Conservation (phyloP, 441 rosid species). For the Adansonia rubrostipa region DNA sequence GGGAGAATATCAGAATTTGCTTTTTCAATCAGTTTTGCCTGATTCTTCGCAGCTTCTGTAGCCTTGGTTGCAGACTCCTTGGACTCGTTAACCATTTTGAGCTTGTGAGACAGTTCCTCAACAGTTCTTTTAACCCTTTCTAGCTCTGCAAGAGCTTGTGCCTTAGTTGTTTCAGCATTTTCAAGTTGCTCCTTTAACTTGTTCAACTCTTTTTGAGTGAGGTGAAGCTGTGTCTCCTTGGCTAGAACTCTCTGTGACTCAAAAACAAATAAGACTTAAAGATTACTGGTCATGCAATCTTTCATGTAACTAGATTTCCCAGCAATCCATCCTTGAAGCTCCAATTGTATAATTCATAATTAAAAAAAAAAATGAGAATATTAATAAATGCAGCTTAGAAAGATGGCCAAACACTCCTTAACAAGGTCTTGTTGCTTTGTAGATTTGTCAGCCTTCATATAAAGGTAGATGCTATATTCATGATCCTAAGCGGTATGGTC, state of each 20-base stretch:
- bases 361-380: neutral
- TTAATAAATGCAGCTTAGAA: neutral
- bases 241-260: conserved; percentile 70
- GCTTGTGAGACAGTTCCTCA: conserved; percentile 68
- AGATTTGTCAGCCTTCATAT: neutral
- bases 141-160: conserved; percentile 76
- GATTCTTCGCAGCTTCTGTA: conserved; percentile 68
- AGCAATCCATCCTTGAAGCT: neutral
- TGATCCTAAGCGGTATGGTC: neutral
- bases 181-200: conserved; percentile 72
- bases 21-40: conserved; percentile 57
- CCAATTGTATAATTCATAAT: neutral
- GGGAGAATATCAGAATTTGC: conserved; percentile 44
- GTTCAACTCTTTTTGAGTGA: conserved; percentile 77
- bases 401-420: neutral
- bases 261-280: conserved; percentile 1
- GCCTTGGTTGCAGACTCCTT: conserved; percentile 64
- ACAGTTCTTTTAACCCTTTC: conserved; percentile 69
- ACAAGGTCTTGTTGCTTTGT: neutral
- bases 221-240: conserved; percentile 86
- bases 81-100: conserved; percentile 55
- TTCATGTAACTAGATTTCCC: neutral
- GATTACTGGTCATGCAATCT: neutral
- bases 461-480: neutral
- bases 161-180: conserved; percentile 74